These are phyloP conservation scores for Baeospora myosura DNA, from an alignment of 1,284 basidiomycete species.

Conservation along the genomic window DNA sequence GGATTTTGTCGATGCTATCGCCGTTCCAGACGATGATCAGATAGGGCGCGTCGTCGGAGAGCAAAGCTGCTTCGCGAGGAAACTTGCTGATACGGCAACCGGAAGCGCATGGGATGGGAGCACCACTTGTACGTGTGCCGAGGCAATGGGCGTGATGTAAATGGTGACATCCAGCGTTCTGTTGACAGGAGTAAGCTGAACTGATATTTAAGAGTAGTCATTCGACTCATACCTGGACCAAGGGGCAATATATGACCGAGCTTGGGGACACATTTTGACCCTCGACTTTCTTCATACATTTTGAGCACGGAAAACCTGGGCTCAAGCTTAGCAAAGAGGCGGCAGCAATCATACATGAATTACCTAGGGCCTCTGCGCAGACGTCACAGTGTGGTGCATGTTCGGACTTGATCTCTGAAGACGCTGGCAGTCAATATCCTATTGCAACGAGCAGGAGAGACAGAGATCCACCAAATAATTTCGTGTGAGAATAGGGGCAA, in stretches of 20 bases:
- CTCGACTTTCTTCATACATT: constrained; percentile 13
- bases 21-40: constrained; percentile 21
- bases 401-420: constrained; percentile 3
- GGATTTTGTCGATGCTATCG: constrained; percentile 18
- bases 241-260: constrained; percentile 15
- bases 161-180: constrained; percentile 22
- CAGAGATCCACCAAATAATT: constrained; percentile 12
- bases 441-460: constrained; percentile 1
- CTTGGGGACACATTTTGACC: constrained; percentile 8
- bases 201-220: background rate
- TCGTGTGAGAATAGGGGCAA: constrained; percentile 19
- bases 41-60: constrained; percentile 12
- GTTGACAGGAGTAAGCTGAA: background rate
- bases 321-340: background rate
- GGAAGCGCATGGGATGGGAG: constrained; percentile 13
- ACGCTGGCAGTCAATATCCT: background rate
- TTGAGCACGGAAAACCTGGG: constrained; percentile 17
- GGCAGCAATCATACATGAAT: background rate
- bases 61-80: constrained; percentile 13
- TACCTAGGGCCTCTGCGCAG: constrained; percentile 19
- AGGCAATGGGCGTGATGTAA: constrained; percentile 22
- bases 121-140: constrained; percentile 8
- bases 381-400: constrained; percentile 16
- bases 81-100: constrained; percentile 13
- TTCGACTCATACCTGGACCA: constrained; percentile 15